A percentile compares a stretch with the other conserved stretches of the same genome.
These are phyloP conservation scores for Aureobasidium sp. DNA, from an alignment of 2,329 filamentous ascomycete genomes.

Conservation along the genomic window DNA sequence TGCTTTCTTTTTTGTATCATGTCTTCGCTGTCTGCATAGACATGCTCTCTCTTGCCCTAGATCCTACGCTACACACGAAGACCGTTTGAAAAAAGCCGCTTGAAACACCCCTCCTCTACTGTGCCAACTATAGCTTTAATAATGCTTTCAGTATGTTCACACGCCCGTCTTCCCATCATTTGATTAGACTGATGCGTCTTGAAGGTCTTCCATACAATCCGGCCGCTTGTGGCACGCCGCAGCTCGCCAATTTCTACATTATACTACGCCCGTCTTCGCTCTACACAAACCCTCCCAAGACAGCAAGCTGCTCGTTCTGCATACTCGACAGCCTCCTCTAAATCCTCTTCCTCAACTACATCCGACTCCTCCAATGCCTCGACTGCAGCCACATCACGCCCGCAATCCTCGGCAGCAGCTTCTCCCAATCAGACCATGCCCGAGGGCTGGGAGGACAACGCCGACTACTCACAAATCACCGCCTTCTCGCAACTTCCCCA, in stretches of 20 bases:
- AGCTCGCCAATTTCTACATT: background rate
- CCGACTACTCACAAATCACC: conserved; percentile 57
- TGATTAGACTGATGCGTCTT: background rate
- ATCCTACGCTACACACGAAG: background rate
- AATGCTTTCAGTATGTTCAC: conserved; percentile 6
- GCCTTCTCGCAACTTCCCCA: conserved; percentile 70
- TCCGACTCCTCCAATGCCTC: conserved; percentile 11
- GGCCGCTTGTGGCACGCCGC: background rate
- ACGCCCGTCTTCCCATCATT: no score
- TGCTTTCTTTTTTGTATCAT: background rate
- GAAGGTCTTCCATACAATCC: background rate
- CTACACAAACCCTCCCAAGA: background rate
- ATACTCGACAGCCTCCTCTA: background rate
- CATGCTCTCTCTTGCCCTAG: background rate
- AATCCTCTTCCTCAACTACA: background rate
- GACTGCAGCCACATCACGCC: background rate
- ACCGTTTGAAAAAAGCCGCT: background rate
- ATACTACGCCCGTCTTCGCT: background rate
- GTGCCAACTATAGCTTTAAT: background rate
- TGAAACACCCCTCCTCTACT: background rate
- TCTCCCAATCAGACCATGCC: conserved; percentile 30
- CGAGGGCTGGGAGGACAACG: conserved; percentile 66
- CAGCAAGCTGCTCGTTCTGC: background rate
- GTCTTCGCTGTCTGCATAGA: background rate
- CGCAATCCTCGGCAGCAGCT: conserved; percentile 3